Evolutionary conservation across 352 stramenopile species (phyloP).

Genomic region (Phytophthora sp.): DNA sequence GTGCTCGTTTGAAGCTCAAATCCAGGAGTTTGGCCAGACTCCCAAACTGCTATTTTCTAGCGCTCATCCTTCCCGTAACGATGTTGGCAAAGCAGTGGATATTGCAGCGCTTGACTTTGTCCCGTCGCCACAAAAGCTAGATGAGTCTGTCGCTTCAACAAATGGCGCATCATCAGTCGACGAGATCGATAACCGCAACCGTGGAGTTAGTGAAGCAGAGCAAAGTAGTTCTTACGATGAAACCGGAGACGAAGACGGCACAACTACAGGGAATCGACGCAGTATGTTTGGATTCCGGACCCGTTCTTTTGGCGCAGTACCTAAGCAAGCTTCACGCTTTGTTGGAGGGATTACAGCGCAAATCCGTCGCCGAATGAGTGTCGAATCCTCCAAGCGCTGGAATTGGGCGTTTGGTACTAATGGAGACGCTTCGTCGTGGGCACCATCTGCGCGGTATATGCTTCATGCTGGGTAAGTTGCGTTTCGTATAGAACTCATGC

Average conservation of each 20-base stretch:
- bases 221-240: conserved; percentile 30
- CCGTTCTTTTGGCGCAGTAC: conserved; percentile 56
- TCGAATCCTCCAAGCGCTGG: conserved; percentile 67
- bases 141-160: conserved; percentile 23
- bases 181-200: conserved; percentile 22
- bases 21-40: conserved; percentile 94
- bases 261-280: conserved; percentile 30
- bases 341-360: conserved; percentile 81
- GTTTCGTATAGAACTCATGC: not conserved
- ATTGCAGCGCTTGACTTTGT: conserved; percentile 56
- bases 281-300: conserved; percentile 82
- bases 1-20: conserved; percentile 93
- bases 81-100: conserved; percentile 59
- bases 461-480: conserved; percentile 68
- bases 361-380: conserved; percentile 76
- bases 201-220: conserved; percentile 18
- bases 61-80: conserved; percentile 69
- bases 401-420: conserved; percentile 70
- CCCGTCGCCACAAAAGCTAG: conserved; percentile 36
- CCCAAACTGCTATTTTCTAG: conserved; percentile 79
- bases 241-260: conserved; percentile 31
- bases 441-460: conserved; percentile 66
- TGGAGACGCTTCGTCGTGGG: conserved; percentile 62
- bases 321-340: conserved; percentile 77
- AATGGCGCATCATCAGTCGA: conserved; percentile 24